A percentile compares a stretch with the other conserved stretches of the same genome.
Evolutionary conservation across 768 basidiomycete species (phyloP).

Genomic region (Rubroboletus satanas): DNA sequence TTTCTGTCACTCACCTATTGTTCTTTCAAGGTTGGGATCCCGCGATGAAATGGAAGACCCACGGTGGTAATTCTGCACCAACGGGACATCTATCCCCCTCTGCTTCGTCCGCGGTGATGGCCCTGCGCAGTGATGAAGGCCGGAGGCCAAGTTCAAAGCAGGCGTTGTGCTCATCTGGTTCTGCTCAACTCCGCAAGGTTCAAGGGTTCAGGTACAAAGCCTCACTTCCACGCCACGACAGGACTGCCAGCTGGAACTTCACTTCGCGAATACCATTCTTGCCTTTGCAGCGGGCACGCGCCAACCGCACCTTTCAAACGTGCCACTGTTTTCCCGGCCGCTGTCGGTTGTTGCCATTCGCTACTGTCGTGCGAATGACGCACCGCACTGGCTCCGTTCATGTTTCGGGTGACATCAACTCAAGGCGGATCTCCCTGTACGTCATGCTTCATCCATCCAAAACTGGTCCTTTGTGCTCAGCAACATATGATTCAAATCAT

Average conservation of each 20-base stretch:
- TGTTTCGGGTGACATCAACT: slow-evolving; percentile 11
- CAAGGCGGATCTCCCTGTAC: not conserved
- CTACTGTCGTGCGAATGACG: not conserved
- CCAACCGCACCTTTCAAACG: not conserved
- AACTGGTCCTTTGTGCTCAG: not conserved
- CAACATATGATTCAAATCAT: not conserved
- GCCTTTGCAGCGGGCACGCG: not conserved
- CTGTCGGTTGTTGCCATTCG: not conserved
- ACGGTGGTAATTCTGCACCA: not conserved
- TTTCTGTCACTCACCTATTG: not conserved
- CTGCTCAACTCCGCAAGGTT: not conserved
- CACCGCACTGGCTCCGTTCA: slow-evolving; percentile 7
- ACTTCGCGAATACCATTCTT: not conserved
- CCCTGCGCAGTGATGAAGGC: not conserved
- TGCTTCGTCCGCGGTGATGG: slow-evolving; percentile 21
- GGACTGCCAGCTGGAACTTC: not conserved
- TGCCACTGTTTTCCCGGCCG: not conserved
- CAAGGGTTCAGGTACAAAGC: not conserved
- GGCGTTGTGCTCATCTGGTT: not conserved
- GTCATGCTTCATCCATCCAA: slow-evolving; percentile 1
- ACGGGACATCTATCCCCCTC: not conserved
- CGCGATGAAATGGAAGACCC: slow-evolving; percentile 18
- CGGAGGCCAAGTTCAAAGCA: not conserved
- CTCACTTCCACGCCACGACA: slow-evolving; percentile 1
- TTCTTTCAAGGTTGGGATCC: slow-evolving; percentile 9